These are phyloP conservation scores for Chytriomyces sp. DNA, from an alignment of 192 early-diverging fungal genomes.

Conservation along the genomic window DNA sequence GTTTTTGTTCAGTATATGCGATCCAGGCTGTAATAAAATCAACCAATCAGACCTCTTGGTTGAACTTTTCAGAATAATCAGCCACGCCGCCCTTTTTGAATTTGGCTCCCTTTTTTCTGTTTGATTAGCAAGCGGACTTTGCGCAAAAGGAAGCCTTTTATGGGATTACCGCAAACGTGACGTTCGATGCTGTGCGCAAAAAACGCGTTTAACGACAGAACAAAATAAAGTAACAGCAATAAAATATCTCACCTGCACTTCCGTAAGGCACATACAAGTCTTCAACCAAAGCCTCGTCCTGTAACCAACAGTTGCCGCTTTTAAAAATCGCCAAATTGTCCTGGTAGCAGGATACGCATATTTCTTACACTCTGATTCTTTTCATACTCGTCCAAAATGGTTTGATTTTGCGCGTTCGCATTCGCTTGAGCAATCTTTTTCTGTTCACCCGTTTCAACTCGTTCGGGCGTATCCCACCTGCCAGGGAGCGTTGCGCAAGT, in stretches of 20 bases:
- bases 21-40: not conserved
- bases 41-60: conserved; percentile 16
- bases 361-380: conserved; percentile 34
- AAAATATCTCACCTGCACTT: not conserved
- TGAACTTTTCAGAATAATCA: conserved; percentile 25
- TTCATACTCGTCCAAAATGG: conserved; percentile 37
- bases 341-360: not conserved
- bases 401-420: conserved; percentile 32
- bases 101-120: conserved; percentile 25
- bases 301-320: not conserved
- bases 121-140: no score
- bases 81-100: conserved; percentile 25
- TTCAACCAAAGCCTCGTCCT: conserved; percentile 26
- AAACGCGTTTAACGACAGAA: no score
- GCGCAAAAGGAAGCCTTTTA: not conserved
- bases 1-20: not conserved
- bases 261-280: conserved; percentile 35
- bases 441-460: conserved; percentile 11
- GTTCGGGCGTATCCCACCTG: conserved; percentile 23
- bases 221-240: no score
- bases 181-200: conserved; percentile 7
- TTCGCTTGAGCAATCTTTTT: not conserved
- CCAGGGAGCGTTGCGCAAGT: not conserved
- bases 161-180: conserved; percentile 30
- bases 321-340: no score